These are phyloP conservation scores for Canavalia gladiata DNA, from an alignment of 306 rosid species.

Conservation along the genomic window DNA sequence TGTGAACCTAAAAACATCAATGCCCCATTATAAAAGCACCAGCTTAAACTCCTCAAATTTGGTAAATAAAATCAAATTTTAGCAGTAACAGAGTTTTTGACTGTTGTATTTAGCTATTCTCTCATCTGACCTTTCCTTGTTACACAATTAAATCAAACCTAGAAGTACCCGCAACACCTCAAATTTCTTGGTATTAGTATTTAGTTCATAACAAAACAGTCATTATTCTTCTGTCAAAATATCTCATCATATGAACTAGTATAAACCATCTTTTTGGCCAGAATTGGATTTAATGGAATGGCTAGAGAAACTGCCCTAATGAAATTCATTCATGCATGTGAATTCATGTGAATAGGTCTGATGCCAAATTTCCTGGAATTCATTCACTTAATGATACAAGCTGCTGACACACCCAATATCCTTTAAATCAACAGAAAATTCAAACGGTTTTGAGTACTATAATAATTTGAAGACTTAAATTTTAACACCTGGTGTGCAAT, in stretches of 20 bases:
- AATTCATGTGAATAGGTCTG: not conserved
- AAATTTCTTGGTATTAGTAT: not conserved
- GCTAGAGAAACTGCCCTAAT: not conserved
- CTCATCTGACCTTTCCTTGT: not conserved
- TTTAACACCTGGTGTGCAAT: not conserved
- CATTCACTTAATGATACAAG: slow-evolving; percentile 28
- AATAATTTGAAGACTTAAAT: not conserved
- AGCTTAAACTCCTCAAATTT: not conserved
- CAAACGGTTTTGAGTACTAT: not conserved
- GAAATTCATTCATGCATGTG: not conserved
- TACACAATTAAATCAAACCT: not conserved
- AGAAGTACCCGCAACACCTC: not conserved
- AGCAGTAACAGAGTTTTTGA: not conserved
- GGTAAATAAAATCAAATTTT: not conserved
- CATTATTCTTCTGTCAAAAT: not conserved
- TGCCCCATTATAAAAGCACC: not conserved
- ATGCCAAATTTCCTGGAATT: slow-evolving; percentile 8
- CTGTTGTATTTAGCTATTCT: not conserved
- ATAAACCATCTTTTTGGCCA: not conserved
- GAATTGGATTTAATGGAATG: not conserved
- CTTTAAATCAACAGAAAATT: slow-evolving; percentile 5
- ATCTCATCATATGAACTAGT: not conserved
- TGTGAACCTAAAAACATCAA: not conserved
- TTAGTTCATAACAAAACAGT: not conserved
- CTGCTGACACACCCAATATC: not conserved